Evolutionary conservation across 208 protist genomes (phyloP).

Genomic region (Herpetomonas muscarum): DNA sequence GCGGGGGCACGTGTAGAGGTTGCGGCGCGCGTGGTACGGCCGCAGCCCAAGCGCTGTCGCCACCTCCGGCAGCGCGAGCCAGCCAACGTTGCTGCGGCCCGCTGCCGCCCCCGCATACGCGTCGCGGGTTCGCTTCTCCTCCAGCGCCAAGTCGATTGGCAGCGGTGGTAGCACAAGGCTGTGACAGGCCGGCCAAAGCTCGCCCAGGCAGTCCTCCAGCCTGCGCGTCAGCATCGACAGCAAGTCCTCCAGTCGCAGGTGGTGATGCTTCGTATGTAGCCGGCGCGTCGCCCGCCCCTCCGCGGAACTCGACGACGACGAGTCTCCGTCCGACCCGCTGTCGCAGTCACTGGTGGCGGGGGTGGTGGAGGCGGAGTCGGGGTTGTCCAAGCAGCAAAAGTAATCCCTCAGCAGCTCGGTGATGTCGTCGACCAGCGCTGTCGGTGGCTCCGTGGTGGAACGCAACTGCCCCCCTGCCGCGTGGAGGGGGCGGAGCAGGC

Average conservation of each 20-base stretch:
- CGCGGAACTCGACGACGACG: too few relatives aligned
- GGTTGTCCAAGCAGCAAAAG: neutral
- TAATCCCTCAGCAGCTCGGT: neutral
- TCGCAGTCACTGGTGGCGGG: neutral
- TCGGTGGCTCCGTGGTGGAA: neutral
- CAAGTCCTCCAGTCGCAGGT: neutral
- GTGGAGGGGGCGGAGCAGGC: neutral
- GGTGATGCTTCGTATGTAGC: neutral
- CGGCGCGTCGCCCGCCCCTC: too few relatives aligned
- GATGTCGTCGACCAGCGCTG: neutral
- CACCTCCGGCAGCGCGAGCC: slow-evolving; percentile 23
- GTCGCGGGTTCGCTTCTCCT: slow-evolving; percentile 31
- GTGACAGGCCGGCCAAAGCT: slow-evolving; percentile 51
- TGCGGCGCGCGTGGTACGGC: slow-evolving; percentile 21
- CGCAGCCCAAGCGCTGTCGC: slow-evolving; percentile 33
- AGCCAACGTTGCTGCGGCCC: slow-evolving; percentile 13
- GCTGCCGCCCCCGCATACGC: slow-evolving; percentile 22
- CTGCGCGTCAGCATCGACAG: neutral
- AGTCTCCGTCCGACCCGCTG: too few relatives aligned
- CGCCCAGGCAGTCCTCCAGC: slow-evolving; percentile 26
- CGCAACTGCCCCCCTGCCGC: neutral
- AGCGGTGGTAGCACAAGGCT: slow-evolving; percentile 34
- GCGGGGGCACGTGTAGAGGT: slow-evolving; percentile 54
- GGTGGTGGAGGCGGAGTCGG: neutral
- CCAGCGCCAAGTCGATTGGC: slow-evolving; percentile 23